Conservation (phyloP, 164 flowering plant genomes). For the Akebia trifoliata region DNA sequence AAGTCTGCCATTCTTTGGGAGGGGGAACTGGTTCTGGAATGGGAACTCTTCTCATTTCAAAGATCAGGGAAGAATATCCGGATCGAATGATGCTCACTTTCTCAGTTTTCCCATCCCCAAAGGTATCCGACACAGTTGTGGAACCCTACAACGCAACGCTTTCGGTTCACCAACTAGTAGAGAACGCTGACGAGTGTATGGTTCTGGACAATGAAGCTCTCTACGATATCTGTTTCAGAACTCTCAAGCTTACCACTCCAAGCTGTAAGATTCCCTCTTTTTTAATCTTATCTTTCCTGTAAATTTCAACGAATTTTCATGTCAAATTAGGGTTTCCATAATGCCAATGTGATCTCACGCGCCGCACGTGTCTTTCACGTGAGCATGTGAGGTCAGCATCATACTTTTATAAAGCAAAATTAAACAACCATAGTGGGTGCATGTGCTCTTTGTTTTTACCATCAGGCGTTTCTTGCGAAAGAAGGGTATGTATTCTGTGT, state of each 20-base stretch:
- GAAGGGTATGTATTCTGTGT: no score
- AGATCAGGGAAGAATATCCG: slow-evolving; percentile 44
- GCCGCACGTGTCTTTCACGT: no score
- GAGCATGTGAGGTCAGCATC: no score
- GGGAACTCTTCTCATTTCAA: slow-evolving; percentile 43
- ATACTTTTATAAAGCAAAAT: no score
- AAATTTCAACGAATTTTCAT: no score
- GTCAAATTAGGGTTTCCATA: no score
- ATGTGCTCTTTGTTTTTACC: no score
- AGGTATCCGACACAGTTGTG: slow-evolving; percentile 44
- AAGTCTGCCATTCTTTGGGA: slow-evolving; percentile 47
- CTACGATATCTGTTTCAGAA: slow-evolving; percentile 46
- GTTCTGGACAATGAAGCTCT: slow-evolving; percentile 46
- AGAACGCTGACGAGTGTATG: slow-evolving; percentile 50
- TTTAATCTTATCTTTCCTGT: background rate
- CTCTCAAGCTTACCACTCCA: slow-evolving; percentile 45
- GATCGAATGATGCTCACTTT: slow-evolving; percentile 50
- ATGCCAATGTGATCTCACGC: no score
- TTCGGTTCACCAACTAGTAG: slow-evolving; percentile 47
- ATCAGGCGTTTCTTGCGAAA: no score
- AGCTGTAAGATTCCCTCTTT: slow-evolving; percentile 26
- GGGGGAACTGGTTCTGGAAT: slow-evolving; percentile 54
- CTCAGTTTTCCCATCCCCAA: slow-evolving; percentile 43
- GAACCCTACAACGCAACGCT: slow-evolving; percentile 49
- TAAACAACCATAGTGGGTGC: no score